Evolutionary conservation across 177 flowering plant species (phyloP).

Genomic region (Telopea speciosissima): DNA sequence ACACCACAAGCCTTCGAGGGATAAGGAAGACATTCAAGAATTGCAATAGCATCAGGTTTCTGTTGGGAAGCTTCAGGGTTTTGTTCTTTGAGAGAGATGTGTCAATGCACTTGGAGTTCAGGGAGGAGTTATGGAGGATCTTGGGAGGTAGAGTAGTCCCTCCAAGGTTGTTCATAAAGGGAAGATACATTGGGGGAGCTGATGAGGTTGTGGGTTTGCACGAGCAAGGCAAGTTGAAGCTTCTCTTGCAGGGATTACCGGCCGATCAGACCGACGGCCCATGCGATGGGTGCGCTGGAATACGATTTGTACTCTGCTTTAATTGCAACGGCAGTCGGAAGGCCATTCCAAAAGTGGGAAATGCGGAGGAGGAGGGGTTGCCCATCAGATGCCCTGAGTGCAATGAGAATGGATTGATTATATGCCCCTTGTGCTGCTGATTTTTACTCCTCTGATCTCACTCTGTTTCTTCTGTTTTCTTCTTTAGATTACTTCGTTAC

Average conservation of each 20-base stretch:
- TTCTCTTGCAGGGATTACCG: constrained; percentile 53
- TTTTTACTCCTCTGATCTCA: not conserved
- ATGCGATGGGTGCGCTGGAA: constrained; percentile 47
- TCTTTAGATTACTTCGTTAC: not conserved
- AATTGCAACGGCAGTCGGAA: constrained; percentile 70
- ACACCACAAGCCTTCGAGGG: constrained; percentile 70
- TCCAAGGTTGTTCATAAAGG: constrained; percentile 75
- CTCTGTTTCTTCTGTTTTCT: not conserved
- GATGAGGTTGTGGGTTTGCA: constrained; percentile 63
- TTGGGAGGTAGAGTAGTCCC: constrained; percentile 59
- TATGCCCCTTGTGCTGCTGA: constrained; percentile 63
- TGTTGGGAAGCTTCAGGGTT: constrained; percentile 49
- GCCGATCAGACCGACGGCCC: constrained; percentile 15
- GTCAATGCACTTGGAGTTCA: constrained; percentile 64
- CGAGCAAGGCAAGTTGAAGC: constrained; percentile 63
- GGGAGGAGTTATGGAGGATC: constrained; percentile 61
- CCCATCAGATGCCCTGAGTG: constrained; percentile 46
- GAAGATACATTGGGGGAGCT: constrained; percentile 81
- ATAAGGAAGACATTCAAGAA: constrained; percentile 77
- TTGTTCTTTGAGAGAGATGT: constrained; percentile 62
- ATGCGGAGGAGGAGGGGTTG: constrained; percentile 15
- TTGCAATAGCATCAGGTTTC: constrained; percentile 47
- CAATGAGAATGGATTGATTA: constrained; percentile 83
- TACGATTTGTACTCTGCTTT: constrained; percentile 52
- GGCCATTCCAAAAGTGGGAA: constrained; percentile 22